Percentiles rank a stretch among this genome's conserved stretches.
These are phyloP conservation scores for Pueraria montana DNA, from an alignment of 306 rosid species.

Conservation along the genomic window DNA sequence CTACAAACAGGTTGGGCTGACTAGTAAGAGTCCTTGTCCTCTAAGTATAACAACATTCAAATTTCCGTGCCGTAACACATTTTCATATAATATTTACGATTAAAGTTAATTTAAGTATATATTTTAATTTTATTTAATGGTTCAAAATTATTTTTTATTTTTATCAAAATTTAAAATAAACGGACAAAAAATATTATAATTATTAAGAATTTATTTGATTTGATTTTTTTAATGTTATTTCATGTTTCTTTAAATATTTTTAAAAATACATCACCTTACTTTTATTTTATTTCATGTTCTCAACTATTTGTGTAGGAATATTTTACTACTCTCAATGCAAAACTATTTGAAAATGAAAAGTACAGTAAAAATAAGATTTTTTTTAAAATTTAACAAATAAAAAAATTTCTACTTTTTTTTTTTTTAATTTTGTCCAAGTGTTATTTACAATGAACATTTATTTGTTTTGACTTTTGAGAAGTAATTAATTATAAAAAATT, in stretches of 20 bases:
- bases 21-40: neutral
- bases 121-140: neutral
- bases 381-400: no score
- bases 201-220: neutral
- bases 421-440: neutral
- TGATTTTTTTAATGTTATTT: neutral
- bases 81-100: neutral
- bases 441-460: neutral
- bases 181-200: neutral
- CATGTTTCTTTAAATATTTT: neutral
- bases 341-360: neutral
- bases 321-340: neutral
- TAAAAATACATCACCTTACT: neutral
- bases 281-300: neutral
- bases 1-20: neutral
- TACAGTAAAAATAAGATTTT: neutral
- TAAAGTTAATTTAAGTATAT: neutral
- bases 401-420: no score
- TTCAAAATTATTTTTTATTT: neutral
- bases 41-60: neutral
- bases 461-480: neutral
- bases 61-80: neutral
- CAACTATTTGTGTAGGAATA: neutral
- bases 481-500: neutral
- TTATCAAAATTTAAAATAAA: neutral